Percentiles rank a stretch among this genome's conserved stretches.
Conservation (phyloP, 108 stramenopile species). For the Conticribra guillardii region DNA sequence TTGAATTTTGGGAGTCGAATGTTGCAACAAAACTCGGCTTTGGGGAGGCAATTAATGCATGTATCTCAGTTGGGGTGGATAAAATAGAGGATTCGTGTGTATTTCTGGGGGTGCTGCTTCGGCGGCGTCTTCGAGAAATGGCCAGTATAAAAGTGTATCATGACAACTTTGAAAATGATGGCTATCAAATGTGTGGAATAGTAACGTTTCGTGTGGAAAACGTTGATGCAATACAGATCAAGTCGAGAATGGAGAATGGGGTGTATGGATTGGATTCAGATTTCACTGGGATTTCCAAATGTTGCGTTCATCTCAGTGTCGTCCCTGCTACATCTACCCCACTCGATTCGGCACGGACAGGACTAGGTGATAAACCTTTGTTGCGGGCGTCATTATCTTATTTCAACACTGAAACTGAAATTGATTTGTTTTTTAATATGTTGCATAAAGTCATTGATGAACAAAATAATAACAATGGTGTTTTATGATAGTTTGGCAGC, state of each 20-base stretch:
- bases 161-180: conserved; percentile 2
- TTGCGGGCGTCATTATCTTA: conserved; percentile 69
- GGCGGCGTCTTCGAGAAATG: conserved; percentile 30
- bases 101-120: conserved; percentile 23
- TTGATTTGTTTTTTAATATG: conserved; percentile 40
- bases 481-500: not conserved
- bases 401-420: conserved; percentile 58
- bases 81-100: conserved; percentile 40
- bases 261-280: conserved; percentile 7
- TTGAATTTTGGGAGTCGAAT: conserved; percentile 83
- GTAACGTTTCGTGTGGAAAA: conserved; percentile 42
- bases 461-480: not conserved
- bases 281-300: not conserved
- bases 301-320: conserved; percentile 57
- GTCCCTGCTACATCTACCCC: conserved; percentile 74
- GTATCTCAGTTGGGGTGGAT: conserved; percentile 46
- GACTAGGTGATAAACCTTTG: conserved; percentile 44
- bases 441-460: conserved; percentile 20
- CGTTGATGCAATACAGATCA: conserved; percentile 39
- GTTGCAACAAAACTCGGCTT: conserved; percentile 67
- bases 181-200: conserved; percentile 54
- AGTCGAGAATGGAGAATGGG: conserved; percentile 28
- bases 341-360: conserved; percentile 56
- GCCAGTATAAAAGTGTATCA: conserved; percentile 40
- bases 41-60: conserved; percentile 66